These are phyloP conservation scores for Rhizopogon parksii DNA, from an alignment of 1,284 basidiomycete species.

Conservation along the genomic window DNA sequence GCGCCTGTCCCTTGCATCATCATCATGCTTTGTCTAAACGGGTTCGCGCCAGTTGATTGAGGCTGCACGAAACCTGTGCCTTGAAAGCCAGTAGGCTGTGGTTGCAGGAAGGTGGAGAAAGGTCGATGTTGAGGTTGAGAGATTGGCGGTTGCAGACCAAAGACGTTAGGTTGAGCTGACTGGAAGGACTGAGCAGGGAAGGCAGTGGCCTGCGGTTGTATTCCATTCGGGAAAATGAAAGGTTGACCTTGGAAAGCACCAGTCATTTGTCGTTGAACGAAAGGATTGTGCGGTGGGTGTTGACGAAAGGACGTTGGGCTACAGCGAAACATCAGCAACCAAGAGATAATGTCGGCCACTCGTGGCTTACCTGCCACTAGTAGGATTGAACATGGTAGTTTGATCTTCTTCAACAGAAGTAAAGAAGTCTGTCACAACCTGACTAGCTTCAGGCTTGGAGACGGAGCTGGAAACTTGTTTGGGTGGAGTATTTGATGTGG, in stretches of 20 bases:
- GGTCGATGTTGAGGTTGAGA: slow-evolving; percentile 41
- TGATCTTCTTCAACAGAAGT: slow-evolving; percentile 82
- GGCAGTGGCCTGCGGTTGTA: slow-evolving; percentile 56
- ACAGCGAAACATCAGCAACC: slow-evolving; percentile 12
- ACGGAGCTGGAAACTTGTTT: slow-evolving; percentile 17
- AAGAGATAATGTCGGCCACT: slow-evolving; percentile 2
- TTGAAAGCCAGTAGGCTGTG: slow-evolving; percentile 29
- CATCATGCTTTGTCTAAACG: slow-evolving; percentile 32
- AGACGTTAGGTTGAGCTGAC: slow-evolving; percentile 35
- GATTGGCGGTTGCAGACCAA: slow-evolving; percentile 31
- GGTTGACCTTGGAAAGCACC: slow-evolving; percentile 34
- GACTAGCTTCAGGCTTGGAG: slow-evolving; percentile 21
- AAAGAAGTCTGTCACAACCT: slow-evolving; percentile 83
- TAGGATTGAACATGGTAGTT: slow-evolving; percentile 65
- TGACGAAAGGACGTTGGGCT: slow-evolving; percentile 58
- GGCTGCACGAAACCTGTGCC: slow-evolving; percentile 37
- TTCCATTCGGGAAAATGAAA: slow-evolving; percentile 27
- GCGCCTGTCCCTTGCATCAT: slow-evolving; percentile 66
- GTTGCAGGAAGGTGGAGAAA: slow-evolving; percentile 46
- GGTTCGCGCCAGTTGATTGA: slow-evolving; percentile 33
- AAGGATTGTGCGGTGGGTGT: slow-evolving; percentile 71
- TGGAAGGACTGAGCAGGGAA: slow-evolving; percentile 44
- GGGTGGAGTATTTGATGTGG: slow-evolving; percentile 20
- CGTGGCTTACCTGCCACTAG: slow-evolving; percentile 44
- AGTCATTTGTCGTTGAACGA: slow-evolving; percentile 55